Base-by-base conservation (phyloP, 169 alveolate species). In the Plasmodium inui region DNA sequence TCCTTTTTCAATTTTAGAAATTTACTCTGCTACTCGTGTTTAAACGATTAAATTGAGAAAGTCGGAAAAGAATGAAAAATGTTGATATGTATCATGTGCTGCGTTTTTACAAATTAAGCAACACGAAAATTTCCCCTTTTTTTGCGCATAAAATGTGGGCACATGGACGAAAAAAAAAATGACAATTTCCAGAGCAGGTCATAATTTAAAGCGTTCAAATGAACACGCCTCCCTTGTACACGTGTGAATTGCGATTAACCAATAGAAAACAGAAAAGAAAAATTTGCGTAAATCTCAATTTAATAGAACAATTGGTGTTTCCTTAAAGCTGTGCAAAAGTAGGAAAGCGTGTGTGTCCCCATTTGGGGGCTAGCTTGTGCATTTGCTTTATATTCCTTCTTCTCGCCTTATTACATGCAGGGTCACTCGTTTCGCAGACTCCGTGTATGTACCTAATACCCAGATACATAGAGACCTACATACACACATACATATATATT, bases 1-100 rank as follows among this genome's bases (percentile, higher is more conserved):
- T 46, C 39, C 67, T 80, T 79, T 80, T 80, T n/a, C 37, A 53
- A 70, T 12, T 28, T 82, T 82, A 55, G 79, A 19, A 82, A 82
- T 82, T 37, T 12, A 28, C 44, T 53, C 8, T 82, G 4, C 41
- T 82, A 55, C 19, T 82, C 37, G 12, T 14, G 71, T 82, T 82
- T 8, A 82, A 82, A 37, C 22, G 89, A 82, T 14, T 30, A 57
- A 28, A 82, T 82, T 41, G 89, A 41, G 70, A 57, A 30, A 82
- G 74, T 82, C 55, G 41, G 3, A 28, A 44, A 28, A 82, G 57
- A 82, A 57, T 53, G 41, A 26, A 79, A 79, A 79, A 17, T 19
- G 55, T 22, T 53, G 39, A 57, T 82, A 82, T 82, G 53, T 28
- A 50, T 30, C 34, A 30, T 22, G 67, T 28, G 32, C 19, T 53